Evolutionary conservation across 208 protist species (phyloP).

Genomic region (Leishmania braziliensis): DNA sequence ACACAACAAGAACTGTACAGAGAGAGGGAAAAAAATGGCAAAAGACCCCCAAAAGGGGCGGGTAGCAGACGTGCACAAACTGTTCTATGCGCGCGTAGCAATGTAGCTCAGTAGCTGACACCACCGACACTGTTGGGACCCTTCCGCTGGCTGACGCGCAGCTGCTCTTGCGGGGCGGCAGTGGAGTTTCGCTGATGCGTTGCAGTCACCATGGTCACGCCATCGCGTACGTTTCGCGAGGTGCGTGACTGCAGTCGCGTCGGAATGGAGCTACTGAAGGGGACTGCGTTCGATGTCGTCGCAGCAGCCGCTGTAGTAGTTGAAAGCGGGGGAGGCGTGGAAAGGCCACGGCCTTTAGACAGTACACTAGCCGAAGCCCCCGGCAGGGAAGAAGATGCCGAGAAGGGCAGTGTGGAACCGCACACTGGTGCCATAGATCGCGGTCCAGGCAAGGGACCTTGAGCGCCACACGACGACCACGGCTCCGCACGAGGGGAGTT

Average conservation of each 20-base stretch:
- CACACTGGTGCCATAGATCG: conserved; percentile 1
- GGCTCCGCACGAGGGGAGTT: conserved; percentile 4
- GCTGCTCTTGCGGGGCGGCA: conserved; percentile 15
- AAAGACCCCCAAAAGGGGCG: background rate
- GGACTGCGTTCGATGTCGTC: background rate
- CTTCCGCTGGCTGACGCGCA: conserved; percentile 20
- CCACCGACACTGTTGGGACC: background rate
- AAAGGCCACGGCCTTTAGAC: background rate
- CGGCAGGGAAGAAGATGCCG: background rate
- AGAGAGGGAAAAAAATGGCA: background rate
- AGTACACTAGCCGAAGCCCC: background rate
- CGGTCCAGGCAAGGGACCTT: background rate
- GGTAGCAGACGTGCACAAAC: background rate
- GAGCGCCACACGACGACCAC: background rate
- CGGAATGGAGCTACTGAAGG: conserved; percentile 22
- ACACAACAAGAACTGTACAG: background rate
- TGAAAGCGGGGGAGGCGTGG: background rate
- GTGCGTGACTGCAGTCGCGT: background rate
- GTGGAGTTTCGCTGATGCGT: background rate
- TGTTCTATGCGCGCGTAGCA: background rate
- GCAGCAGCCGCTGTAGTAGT: background rate
- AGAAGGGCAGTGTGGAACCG: background rate
- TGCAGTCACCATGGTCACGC: background rate
- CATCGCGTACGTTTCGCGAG: background rate
- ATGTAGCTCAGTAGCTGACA: background rate